Evolutionary conservation across 2,329 filamentous ascomycete species (phyloP).

Genomic region (Aureobasidium sp.): DNA sequence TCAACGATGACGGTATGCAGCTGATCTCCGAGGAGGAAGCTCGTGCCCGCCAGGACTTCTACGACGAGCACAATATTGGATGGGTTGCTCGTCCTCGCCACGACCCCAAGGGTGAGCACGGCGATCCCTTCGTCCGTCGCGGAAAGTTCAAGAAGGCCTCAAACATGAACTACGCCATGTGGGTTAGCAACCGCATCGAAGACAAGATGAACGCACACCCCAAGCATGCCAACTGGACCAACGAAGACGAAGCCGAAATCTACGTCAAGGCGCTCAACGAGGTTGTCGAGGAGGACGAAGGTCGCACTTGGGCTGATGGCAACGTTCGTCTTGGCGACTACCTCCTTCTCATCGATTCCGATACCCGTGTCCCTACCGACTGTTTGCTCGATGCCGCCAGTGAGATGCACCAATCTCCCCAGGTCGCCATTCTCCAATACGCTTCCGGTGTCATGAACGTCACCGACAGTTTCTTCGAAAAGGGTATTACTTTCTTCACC

Average conservation of each 20-base stretch:
- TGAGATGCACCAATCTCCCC: constrained; percentile 71
- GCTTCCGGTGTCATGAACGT: constrained; percentile 73
- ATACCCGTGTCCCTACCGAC: constrained; percentile 68
- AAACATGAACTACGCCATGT: constrained; percentile 64
- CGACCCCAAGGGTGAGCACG: constrained; percentile 44
- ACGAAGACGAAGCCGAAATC: constrained; percentile 56
- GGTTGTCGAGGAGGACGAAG: constrained; percentile 54
- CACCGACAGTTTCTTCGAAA: constrained; percentile 54
- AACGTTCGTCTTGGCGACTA: constrained; percentile 82
- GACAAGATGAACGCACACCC: constrained; percentile 53
- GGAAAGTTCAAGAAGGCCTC: constrained; percentile 67
- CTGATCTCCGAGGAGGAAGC: constrained; percentile 42
- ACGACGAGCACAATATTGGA: constrained; percentile 42
- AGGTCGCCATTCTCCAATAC: constrained; percentile 72
- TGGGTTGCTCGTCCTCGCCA: constrained; percentile 42
- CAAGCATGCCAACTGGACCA: constrained; percentile 54
- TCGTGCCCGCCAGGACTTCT: constrained; percentile 37
- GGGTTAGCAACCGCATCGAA: constrained; percentile 56
- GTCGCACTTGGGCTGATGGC: constrained; percentile 70
- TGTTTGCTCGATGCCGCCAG: constrained; percentile 71
- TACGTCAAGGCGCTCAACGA: constrained; percentile 57
- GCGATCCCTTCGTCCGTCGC: constrained; percentile 42
- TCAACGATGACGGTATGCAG: constrained; percentile 63
- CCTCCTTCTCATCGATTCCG: constrained; percentile 68
- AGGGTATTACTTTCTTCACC: constrained; percentile 36